phyloP scores from a whole-genome alignment of 2,329 filamentous ascomycete genomes.

The Beauveria sp. region DNA sequence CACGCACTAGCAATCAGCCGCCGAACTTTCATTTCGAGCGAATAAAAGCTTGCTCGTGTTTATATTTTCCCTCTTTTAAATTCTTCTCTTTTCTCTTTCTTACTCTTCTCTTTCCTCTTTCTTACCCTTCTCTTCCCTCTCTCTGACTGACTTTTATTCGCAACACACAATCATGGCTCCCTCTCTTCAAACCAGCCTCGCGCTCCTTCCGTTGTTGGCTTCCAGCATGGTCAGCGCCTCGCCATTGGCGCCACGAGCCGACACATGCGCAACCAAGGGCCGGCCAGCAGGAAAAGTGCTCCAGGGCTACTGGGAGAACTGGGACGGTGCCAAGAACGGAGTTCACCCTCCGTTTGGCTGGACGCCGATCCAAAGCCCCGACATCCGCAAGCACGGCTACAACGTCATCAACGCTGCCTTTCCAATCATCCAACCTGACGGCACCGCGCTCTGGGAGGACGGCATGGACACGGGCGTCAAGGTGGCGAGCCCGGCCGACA shows the following conservation, averaged over 20 bases:
- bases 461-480: slow-evolving; percentile 26
- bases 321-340: slow-evolving; percentile 26
- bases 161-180: slow-evolving; percentile 10
- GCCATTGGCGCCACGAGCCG: slow-evolving; percentile 13
- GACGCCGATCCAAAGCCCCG: slow-evolving; percentile 24
- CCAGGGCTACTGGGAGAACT: slow-evolving; percentile 30
- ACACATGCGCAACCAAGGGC: slow-evolving; percentile 25
- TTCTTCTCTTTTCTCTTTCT: neutral
- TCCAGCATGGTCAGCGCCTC: slow-evolving; percentile 11
- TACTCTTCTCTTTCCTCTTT: too few relatives aligned
- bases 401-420: slow-evolving; percentile 29
- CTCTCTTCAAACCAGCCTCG: slow-evolving; percentile 14
- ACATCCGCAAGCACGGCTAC: slow-evolving; percentile 24
- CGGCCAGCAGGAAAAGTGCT: slow-evolving; percentile 26
- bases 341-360: slow-evolving; percentile 27
- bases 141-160: too few relatives aligned
- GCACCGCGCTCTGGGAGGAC: slow-evolving; percentile 25
- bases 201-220: slow-evolving; percentile 12
- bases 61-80: neutral
- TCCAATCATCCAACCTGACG: slow-evolving; percentile 26
- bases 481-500: slow-evolving; percentile 24
- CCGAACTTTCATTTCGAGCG: too few relatives aligned
- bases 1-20: too few relatives aligned
- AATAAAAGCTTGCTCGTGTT: too few relatives aligned
- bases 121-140: too few relatives aligned